Evolutionary conservation across 495 filamentous ascomycete genomes (phyloP).

Genomic region (Xylaria venustula): DNA sequence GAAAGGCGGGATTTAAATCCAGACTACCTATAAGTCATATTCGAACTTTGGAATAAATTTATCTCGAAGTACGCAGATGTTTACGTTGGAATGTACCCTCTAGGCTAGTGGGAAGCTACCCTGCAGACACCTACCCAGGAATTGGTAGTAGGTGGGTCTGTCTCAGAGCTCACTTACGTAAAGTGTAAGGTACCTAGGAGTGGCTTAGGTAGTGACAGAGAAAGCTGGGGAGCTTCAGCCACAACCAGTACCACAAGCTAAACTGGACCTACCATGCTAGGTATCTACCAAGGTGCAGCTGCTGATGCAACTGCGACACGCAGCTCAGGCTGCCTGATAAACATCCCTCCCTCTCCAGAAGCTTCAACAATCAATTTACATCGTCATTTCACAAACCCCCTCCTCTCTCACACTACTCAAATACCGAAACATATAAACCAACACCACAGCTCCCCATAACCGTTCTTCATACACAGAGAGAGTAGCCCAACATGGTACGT

Average conservation of each 20-base stretch:
- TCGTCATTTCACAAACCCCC: neutral
- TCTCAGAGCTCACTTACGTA: neutral
- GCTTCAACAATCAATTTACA: conserved; percentile 4
- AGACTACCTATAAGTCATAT: too few relatives aligned
- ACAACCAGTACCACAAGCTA: neutral
- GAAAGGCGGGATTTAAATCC: too few relatives aligned
- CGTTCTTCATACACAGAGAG: neutral
- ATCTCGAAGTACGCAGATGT: too few relatives aligned
- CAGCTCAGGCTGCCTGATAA: conserved; percentile 45
- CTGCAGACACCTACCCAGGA: neutral
- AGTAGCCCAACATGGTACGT: neutral
- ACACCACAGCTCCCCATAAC: neutral
- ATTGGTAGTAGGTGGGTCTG: neutral
- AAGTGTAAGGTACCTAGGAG: neutral
- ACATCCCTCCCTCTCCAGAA: conserved; percentile 18
- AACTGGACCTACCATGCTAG: neutral
- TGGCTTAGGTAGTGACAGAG: neutral
- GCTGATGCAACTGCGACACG: conserved; percentile 34
- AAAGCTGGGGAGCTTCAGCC: conserved; percentile 4
- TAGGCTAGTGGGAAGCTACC: too few relatives aligned
- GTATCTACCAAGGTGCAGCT: neutral
- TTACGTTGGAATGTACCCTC: too few relatives aligned
- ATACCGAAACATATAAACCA: neutral
- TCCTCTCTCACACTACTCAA: neutral
- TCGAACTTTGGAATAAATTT: too few relatives aligned